Percentiles rank a stretch among this genome's conserved stretches.
These are phyloP conservation scores for Pseudoturritis turrita DNA, from an alignment of 345 rosid genomes.

Conservation along the genomic window DNA sequence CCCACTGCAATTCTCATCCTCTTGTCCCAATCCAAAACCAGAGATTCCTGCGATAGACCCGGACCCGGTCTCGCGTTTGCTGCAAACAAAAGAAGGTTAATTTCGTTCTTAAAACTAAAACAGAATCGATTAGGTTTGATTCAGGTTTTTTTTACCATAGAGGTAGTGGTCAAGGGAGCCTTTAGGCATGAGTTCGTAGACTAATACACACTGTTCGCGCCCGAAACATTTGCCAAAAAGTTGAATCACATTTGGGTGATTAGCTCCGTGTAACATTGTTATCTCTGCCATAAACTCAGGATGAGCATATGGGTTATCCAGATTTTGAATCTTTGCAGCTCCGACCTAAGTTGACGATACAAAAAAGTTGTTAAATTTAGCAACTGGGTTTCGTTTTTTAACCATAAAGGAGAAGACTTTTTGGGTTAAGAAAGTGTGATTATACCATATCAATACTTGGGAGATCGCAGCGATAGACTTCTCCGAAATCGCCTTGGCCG, in stretches of 20 bases:
- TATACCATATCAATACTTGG: background rate
- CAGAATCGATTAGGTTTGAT: background rate
- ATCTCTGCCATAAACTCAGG: conserved; percentile 68
- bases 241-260: conserved; percentile 66
- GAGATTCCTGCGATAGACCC: background rate
- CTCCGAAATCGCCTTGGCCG: conserved; percentile 3
- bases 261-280: conserved; percentile 46
- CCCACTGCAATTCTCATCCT: conserved; percentile 72
- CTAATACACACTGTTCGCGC: conserved; percentile 49
- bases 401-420: background rate
- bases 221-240: conserved; percentile 60
- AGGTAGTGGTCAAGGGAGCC: conserved; percentile 64
- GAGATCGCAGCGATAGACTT: conserved; percentile 17
- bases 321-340: conserved; percentile 72
- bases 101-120: background rate
- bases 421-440: too few species aligned
- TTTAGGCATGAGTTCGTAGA: conserved; percentile 71
- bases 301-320: conserved; percentile 42
- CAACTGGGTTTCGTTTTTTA: background rate
- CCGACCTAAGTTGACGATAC: conserved; percentile 36
- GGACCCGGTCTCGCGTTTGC: background rate
- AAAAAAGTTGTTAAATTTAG: background rate
- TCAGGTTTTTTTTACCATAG: conserved; percentile 35
- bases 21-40: conserved; percentile 51
- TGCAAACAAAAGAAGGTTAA: background rate